Percentiles rank a stretch among this genome's conserved stretches.
phyloP scores from a whole-genome alignment of 2,329 filamentous ascomycete genomes.

The Colletotrichum theobromicola region DNA sequence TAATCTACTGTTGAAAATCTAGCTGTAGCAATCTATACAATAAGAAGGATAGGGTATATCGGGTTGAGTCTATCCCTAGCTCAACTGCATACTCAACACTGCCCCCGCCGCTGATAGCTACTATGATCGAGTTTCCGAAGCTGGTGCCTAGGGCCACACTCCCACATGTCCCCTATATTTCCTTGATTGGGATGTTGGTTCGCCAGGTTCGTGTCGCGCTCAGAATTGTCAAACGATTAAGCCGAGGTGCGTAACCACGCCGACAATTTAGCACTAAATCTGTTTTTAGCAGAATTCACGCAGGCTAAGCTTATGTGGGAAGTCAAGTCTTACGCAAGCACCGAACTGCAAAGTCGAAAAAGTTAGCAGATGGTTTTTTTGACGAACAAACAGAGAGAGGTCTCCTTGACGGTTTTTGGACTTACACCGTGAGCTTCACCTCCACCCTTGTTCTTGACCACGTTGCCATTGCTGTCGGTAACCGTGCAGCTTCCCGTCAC shows the following conservation, averaged over 20 bases:
- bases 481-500: neutral
- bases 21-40: rapidly evolving
- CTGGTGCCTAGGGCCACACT: neutral
- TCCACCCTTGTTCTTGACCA: neutral
- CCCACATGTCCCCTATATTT: rapidly evolving
- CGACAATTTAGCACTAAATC: neutral
- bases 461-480: neutral
- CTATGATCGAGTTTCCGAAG: neutral
- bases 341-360: neutral
- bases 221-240: neutral
- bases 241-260: rapidly evolving
- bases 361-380: neutral
- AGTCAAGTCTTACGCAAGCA: neutral
- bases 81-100: neutral
- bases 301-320: no score
- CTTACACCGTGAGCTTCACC: neutral
- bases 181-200: rapidly evolving
- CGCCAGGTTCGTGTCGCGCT: neutral
- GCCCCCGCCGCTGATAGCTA: neutral
- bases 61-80: neutral
- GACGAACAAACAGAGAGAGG: no score
- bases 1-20: neutral
- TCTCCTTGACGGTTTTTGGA: no score
- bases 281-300: neutral
- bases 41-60: neutral